These are phyloP conservation scores for Chrysanthemum lavandulifolium DNA, from an alignment of 129 eudicot species.

Conservation along the genomic window DNA sequence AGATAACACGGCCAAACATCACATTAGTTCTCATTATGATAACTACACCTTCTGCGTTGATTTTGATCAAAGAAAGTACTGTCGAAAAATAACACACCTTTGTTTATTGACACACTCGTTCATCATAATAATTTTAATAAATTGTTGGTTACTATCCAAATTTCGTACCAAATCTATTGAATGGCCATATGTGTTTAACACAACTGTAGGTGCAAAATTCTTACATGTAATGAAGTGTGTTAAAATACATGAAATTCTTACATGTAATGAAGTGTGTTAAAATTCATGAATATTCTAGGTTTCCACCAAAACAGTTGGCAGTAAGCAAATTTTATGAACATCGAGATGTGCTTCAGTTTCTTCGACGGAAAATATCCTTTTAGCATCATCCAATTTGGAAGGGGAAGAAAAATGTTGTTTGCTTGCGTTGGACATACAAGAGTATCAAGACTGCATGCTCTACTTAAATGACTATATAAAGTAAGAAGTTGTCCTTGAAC, in stretches of 20 bases:
- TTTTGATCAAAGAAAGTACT: conserved; percentile 47
- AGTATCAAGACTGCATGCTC: conserved; percentile 6
- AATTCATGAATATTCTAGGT: conserved; percentile 1
- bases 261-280: too few relatives aligned
- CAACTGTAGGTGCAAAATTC: conserved; percentile 10
- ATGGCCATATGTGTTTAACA: not conserved
- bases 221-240: conserved; percentile 15
- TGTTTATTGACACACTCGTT: not conserved
- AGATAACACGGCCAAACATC: conserved; percentile 64
- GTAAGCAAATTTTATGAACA: conserved; percentile 22
- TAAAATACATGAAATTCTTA: conserved; percentile 13
- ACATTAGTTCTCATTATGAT: conserved; percentile 54
- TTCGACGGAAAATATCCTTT: conserved; percentile 19
- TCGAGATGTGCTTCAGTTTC: conserved; percentile 18
- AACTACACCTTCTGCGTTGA: conserved; percentile 47
- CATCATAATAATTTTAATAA: not conserved
- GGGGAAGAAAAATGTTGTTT: conserved; percentile 17
- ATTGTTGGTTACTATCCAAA: not conserved
- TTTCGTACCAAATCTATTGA: conserved; percentile 6
- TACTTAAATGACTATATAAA: not conserved
- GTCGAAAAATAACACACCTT: conserved; percentile 11
- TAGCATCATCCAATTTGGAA: not conserved
- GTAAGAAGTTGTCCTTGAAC: conserved; percentile 80
- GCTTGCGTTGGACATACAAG: conserved; percentile 6
- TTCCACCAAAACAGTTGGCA: conserved; percentile 25